Evolutionary conservation across 2,329 filamentous ascomycete species (phyloP), one percentile per base, ranked within the genome.

Genomic region (Rutstroemia sp.): DNA sequence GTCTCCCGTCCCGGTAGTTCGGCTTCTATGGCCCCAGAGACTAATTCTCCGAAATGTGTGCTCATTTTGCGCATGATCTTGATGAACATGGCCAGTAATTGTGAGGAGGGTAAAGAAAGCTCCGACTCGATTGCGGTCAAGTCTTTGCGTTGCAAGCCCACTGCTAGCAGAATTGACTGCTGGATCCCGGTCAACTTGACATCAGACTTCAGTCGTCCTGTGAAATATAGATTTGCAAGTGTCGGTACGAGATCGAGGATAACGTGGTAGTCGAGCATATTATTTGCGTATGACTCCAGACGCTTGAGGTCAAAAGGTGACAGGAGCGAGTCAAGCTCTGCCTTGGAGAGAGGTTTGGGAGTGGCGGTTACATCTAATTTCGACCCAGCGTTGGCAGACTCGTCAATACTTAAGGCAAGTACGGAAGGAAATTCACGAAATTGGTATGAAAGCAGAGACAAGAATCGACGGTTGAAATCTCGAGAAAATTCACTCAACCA

Each of bases 231-330:
- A 23, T 79, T 78, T 1, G 94, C 87, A 60, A 99, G 84, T 1
- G 79, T 81, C 0, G 94, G 94, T 56, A 99, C 79, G 67, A 99
- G 82, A 69, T 99, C 95, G 27, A 97, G 80, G 55, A 99, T 94
- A 64, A 96, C 92, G 68, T 96, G 95, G 75, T 97, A 96, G 72
- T 99, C 95, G 44, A 99, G 83, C 80, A 96, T 88, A 73, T 95
- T 96, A 73, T 95, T 95, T 16, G 94, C 89, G 67, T 99, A 99
- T 45, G 88, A 92, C 69, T 96, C 92, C 3, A 99, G 78, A 27
- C 94, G 86, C 76, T 97, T 97, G 60, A 96, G 81, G 70, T 99
- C 94, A 70, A 94, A 97, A 0, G 94, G 92, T 3, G 89, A 90
- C 71, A 99, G 81, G 2, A 86, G 72, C 16, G 77, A 75, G 67